phyloP scores from a whole-genome alignment of 1,284 basidiomycete genomes.

The Trichosporon inkin region DNA sequence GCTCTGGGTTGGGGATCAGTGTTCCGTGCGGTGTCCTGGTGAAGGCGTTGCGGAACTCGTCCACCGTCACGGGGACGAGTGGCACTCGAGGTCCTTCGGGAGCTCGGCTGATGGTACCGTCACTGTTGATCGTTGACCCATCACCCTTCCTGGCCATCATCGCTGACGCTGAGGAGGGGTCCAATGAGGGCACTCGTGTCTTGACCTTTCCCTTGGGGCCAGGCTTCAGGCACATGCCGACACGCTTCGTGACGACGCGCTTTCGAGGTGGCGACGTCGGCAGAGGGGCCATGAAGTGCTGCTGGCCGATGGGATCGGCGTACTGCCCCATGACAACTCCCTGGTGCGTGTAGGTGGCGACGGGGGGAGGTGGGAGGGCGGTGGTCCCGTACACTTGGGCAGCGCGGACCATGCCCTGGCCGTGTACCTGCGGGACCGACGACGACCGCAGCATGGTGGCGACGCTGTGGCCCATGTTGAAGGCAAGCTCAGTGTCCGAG shows the following conservation, averaged over 20 bases:
- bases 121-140: not conserved
- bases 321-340: not conserved
- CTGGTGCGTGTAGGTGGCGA: constrained; percentile 14
- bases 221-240: constrained; percentile 30
- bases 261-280: constrained; percentile 17
- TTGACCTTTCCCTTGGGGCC: constrained; percentile 30
- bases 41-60: constrained; percentile 21
- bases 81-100: not conserved
- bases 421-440: constrained; percentile 19
- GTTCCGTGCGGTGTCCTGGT: constrained; percentile 14
- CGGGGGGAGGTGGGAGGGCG: constrained; percentile 14
- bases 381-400: constrained; percentile 10
- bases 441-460: constrained; percentile 23
- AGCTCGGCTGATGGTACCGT: not conserved
- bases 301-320: constrained; percentile 9
- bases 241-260: constrained; percentile 20
- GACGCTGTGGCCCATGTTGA: constrained; percentile 16
- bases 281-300: constrained; percentile 4
- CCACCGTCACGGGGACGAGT: constrained; percentile 18
- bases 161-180: not conserved
- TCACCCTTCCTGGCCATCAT: constrained; percentile 1
- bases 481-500: constrained; percentile 23
- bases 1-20: constrained; percentile 18
- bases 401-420: constrained; percentile 6
- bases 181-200: not conserved